Evolutionary conservation across 352 stramenopile species (phyloP), one percentile per base, ranked within the genome.

Genomic region (Elongisporangium anandrum): DNA sequence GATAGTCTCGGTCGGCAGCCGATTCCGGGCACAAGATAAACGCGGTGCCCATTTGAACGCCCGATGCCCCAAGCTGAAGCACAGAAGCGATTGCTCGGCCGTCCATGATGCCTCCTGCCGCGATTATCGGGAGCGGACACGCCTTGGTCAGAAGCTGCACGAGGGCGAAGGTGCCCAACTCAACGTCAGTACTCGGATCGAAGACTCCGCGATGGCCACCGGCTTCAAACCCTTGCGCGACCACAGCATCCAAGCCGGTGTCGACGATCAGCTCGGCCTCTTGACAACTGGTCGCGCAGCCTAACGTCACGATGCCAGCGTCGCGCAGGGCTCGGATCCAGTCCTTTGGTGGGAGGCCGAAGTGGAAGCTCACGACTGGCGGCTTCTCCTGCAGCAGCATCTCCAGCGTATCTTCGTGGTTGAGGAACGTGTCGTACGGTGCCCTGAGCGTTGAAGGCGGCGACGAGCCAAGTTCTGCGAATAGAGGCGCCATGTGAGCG

Each of bases 281-380:
- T 17, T 60, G 52, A 1, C 72, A 57, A 20, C 66, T 82, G 19
- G 75, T 89, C 41, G 71, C 75, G 13, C 73, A 75, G 15, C 66
- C 75, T 13, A 85, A 61, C 15, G 77, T 75, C 26, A 80, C 64
- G 5, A 73, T 73, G 17, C 68, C 73, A 1, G 73, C 72, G 21
- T 69, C 64, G 8, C 77, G 76, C 23, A 85, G 64, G n/a, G 52
- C 52, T 53, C 59, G 17, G 7, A 87, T 34, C 57, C 70, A 59
- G 0, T 66, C 50, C 3, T 56, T 54, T 17, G 61, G 50, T 15
- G 77, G 77, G 0, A 87, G 57, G 7, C 75, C 79, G 56, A 89
- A 89, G 68, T 86, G 77, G 63, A 89, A 89, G 64, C 77, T 89
- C 19, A 89, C 75, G 13, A 87, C 79, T 12, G 69, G 50, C 1